phyloP scores from a whole-genome alignment of 345 rosid species.

The Eucalyptus victrix region DNA sequence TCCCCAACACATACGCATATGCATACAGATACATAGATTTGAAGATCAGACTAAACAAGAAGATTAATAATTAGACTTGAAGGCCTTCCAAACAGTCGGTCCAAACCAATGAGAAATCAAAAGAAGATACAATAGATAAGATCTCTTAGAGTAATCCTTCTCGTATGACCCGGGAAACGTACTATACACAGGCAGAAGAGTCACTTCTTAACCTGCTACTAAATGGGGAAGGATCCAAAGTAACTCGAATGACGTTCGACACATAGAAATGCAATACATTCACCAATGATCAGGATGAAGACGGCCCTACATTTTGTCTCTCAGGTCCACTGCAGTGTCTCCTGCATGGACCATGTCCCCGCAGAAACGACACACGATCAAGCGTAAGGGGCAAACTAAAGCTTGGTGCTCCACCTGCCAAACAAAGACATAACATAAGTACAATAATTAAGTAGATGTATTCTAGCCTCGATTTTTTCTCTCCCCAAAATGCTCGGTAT shows the following conservation, averaged over 20 bases:
- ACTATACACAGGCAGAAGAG: background rate
- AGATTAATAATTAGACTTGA: background rate
- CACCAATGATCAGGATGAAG: background rate
- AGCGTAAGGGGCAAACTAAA: slow-evolving; percentile 54
- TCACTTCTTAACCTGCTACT: background rate
- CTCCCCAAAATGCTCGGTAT: background rate
- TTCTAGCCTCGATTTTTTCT: background rate
- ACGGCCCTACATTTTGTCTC: slow-evolving; percentile 18
- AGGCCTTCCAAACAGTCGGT: background rate
- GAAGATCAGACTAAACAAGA: too few relatives aligned
- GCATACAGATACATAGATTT: background rate
- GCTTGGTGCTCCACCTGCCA: slow-evolving; percentile 77
- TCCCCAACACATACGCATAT: background rate
- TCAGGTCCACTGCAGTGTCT: slow-evolving; percentile 43
- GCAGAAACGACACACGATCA: slow-evolving; percentile 73
- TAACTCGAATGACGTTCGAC: background rate
- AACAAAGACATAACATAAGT: background rate
- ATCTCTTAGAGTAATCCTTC: background rate
- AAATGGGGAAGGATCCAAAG: background rate
- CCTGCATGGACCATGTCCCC: slow-evolving; percentile 97
- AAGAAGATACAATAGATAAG: background rate
- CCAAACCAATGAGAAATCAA: background rate
- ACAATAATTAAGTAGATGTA: background rate
- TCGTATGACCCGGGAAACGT: background rate
- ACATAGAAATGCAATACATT: background rate